Base-by-base conservation (phyloP, 2,329 filamentous ascomycete species). In the Penicillium freii region DNA sequence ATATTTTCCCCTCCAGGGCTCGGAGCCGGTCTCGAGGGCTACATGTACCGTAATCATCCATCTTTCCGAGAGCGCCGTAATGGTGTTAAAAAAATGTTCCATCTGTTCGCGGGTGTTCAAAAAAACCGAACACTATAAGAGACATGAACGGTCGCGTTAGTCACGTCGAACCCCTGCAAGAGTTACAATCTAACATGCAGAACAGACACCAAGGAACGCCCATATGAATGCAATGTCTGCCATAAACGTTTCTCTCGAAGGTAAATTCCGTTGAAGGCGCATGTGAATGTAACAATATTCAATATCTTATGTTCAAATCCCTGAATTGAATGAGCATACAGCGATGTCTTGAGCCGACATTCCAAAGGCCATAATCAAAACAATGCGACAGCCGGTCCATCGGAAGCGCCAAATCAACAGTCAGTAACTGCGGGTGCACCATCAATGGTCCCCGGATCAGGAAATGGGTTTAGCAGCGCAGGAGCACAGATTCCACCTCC, bases 171-270 rank as follows among this genome's bases (percentile, higher is more conserved):
- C 42, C 27, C 29, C 5, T 51, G 15, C 38, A 33, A 34, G 25
- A 49, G 21, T 21, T 38, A 13, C 34, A 39, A 42, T n/a, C 60
- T 63, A 51, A 64, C 52, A 27, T 38, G 6, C 47, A 38, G 34
- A 25, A n/a, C 58, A 83, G 81, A 83, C 66, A 83, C 81, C 25
- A 78, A 81, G 55, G 81, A 83, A 69, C 78, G 80, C 50, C 81
- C 81, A 1, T 83, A 82, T 62, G 77, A 81, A 64, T 83, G 81
- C 63, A 77, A 73, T 58, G 77, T 80, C 51, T 83, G 81, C 66
- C 78, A 81, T 59, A 83, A 83, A 64, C 76, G 80, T 56, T 83
- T 82, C 64, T 82, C 80, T 21, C 73, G 81, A 70, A 83, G 81
- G 81, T 82, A 65, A 52, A 63, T 57, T 55, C 46, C 36, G 53